Evolutionary conservation across 2,329 filamentous ascomycete genomes (phyloP).

Genomic region (Colletotrichum sp.): DNA sequence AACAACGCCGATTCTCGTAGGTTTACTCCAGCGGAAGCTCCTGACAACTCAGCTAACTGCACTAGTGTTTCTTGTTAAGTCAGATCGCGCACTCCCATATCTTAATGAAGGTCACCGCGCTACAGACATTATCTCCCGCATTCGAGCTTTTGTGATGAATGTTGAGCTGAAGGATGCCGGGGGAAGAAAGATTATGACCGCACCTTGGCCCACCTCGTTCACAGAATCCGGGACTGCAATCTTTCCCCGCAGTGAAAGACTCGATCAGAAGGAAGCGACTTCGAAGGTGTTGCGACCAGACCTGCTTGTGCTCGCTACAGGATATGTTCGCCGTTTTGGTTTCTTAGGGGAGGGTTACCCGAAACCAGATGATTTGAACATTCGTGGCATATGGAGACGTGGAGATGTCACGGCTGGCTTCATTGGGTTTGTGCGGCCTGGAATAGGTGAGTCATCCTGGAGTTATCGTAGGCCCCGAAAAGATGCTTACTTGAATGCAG

Average conservation of each 20-base stretch:
- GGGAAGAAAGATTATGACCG: conserved; percentile 46
- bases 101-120: conserved; percentile 41
- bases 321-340: conserved; percentile 45
- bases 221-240: conserved; percentile 38
- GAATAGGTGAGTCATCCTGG: conserved; percentile 35
- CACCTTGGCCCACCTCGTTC: conserved; percentile 46
- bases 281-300: conserved; percentile 41
- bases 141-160: conserved; percentile 43
- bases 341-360: conserved; percentile 47
- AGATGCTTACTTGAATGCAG: conserved; percentile 21
- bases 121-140: conserved; percentile 33
- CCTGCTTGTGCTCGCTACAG: conserved; percentile 51
- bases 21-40: conserved; percentile 3
- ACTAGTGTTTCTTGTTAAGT: conserved; percentile 51
- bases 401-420: conserved; percentile 45
- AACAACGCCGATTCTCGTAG: conserved; percentile 39
- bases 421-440: conserved; percentile 53
- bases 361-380: conserved; percentile 49
- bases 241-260: conserved; percentile 34
- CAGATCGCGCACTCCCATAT: conserved; percentile 46
- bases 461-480: neutral
- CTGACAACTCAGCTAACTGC: neutral
- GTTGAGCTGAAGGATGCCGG: conserved; percentile 41
- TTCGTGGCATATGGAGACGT: conserved; percentile 57
- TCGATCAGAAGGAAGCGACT: conserved; percentile 31